Conservation (phyloP, 192 early-diverging fungal species). For the Spizellomyces sp. region DNA sequence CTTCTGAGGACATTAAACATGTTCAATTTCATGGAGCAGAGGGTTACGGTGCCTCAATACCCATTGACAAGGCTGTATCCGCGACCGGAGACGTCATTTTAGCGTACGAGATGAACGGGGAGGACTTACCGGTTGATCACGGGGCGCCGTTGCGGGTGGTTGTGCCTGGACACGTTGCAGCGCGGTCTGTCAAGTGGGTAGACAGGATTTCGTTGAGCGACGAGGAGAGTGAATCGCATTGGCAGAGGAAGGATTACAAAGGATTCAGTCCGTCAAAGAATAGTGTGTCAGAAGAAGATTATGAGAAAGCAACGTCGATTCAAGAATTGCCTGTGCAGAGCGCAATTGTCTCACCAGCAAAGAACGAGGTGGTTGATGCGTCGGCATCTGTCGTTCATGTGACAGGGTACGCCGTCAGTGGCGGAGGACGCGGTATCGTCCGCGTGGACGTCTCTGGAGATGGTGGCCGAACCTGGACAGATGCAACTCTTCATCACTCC, state of each 20-base stretch:
- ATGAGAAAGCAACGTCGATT: constrained; percentile 53
- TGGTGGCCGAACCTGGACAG: constrained; percentile 76
- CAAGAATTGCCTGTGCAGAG: constrained; percentile 85
- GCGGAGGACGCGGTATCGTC: constrained; percentile 45
- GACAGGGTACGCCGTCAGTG: constrained; percentile 46
- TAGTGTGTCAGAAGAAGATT: constrained; percentile 40
- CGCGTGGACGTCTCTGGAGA: constrained; percentile 58
- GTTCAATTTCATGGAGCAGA: constrained; percentile 41
- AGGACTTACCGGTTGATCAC: constrained; percentile 55
- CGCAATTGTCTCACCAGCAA: constrained; percentile 65
- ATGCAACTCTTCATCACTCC: constrained; percentile 18
- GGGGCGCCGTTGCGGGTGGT: constrained; percentile 86
- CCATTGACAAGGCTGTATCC: constrained; percentile 63
- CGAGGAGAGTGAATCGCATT: constrained; percentile 43
- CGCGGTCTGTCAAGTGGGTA: constrained; percentile 85
- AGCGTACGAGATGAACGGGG: constrained; percentile 69
- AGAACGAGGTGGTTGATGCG: constrained; percentile 11
- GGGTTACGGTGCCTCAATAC: constrained; percentile 73
- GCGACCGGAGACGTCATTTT: constrained; percentile 70
- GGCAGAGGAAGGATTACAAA: constrained; percentile 56
- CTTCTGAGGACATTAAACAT: constrained; percentile 64
- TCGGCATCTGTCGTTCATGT: constrained; percentile 39
- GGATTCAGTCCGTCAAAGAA: constrained; percentile 51
- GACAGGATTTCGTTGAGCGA: constrained; percentile 38
- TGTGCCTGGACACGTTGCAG: constrained; percentile 88